Evolutionary conservation across 2,329 filamentous ascomycete genomes (phyloP).

Genomic region (Pseudogymnoascus sp.): DNA sequence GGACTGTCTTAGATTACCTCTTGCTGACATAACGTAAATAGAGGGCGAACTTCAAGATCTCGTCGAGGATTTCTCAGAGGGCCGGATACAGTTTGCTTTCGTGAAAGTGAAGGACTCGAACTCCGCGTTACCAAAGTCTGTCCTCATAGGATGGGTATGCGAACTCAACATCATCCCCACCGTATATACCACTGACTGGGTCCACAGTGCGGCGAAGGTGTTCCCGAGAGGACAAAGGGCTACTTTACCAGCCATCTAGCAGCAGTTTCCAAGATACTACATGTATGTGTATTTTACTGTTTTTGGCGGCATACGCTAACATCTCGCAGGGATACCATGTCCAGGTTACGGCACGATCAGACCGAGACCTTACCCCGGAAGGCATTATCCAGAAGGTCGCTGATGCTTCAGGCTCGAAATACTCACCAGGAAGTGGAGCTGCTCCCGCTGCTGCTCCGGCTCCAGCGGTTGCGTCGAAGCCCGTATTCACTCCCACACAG

Average conservation of each 20-base stretch:
- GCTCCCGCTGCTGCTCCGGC: slow-evolving; percentile 53
- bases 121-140: slow-evolving; percentile 77
- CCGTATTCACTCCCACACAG: slow-evolving; percentile 74
- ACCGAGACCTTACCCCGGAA: slow-evolving; percentile 79
- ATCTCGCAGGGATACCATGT: slow-evolving; percentile 73
- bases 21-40: slow-evolving; percentile 30
- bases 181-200: slow-evolving; percentile 18
- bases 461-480: slow-evolving; percentile 75
- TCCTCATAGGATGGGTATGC: slow-evolving; percentile 77
- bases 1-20: not conserved
- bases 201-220: slow-evolving; percentile 79
- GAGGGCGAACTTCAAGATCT: slow-evolving; percentile 87
- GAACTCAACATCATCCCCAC: not conserved
- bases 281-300: slow-evolving; percentile 41
- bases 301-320: slow-evolving; percentile 12
- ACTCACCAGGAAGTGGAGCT: slow-evolving; percentile 54
- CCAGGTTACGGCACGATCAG: slow-evolving; percentile 89
- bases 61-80: slow-evolving; percentile 93
- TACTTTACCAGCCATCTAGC: slow-evolving; percentile 95
- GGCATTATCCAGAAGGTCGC: slow-evolving; percentile 86
- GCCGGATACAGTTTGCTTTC: slow-evolving; percentile 92
- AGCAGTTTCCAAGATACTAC: slow-evolving; percentile 82
- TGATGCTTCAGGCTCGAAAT: slow-evolving; percentile 91
- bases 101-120: slow-evolving; percentile 96
- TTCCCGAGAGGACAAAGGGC: slow-evolving; percentile 96